These are phyloP conservation scores for Eutrema salsugineum DNA, from an alignment of 441 rosid genomes.

Conservation along the genomic window DNA sequence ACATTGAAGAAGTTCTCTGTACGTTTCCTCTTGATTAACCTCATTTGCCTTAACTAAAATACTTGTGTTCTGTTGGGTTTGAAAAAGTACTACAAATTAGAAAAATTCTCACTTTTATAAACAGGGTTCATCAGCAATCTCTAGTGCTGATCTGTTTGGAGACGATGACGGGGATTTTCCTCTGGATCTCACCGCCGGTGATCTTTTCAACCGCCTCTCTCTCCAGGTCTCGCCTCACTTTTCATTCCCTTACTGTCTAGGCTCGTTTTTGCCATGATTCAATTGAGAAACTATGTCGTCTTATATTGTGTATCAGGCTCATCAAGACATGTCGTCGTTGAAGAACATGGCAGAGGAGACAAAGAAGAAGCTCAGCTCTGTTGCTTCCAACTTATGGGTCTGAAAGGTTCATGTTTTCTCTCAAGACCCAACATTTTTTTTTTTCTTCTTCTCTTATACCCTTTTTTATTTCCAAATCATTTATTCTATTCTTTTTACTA, in stretches of 20 bases:
- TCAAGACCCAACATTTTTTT: not conserved
- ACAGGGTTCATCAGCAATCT: constrained; percentile 89
- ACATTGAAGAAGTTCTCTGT: constrained; percentile 86
- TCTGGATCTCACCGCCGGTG: constrained; percentile 76
- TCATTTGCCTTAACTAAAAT: not conserved
- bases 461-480: constrained; percentile 3
- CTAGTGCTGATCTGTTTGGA: constrained; percentile 95
- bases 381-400: constrained; percentile 62
- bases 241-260: not conserved
- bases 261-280: not conserved
- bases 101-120: not conserved
- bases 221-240: constrained; percentile 59
- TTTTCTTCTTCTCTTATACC: not conserved
- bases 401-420: not conserved
- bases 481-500: constrained; percentile 11
- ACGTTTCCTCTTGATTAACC: constrained; percentile 26
- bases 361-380: constrained; percentile 80
- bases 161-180: constrained; percentile 40
- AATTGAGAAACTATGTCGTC: not conserved
- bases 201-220: constrained; percentile 79
- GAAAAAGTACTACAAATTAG: not conserved
- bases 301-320: constrained; percentile 55
- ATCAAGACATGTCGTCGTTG: constrained; percentile 89
- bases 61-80: not conserved
- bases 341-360: constrained; percentile 97